A percentile compares a stretch with the other conserved stretches of the same genome.
Conservation (phyloP, 1,139 yeast genomes). For the Debaryomyces coudertii region DNA sequence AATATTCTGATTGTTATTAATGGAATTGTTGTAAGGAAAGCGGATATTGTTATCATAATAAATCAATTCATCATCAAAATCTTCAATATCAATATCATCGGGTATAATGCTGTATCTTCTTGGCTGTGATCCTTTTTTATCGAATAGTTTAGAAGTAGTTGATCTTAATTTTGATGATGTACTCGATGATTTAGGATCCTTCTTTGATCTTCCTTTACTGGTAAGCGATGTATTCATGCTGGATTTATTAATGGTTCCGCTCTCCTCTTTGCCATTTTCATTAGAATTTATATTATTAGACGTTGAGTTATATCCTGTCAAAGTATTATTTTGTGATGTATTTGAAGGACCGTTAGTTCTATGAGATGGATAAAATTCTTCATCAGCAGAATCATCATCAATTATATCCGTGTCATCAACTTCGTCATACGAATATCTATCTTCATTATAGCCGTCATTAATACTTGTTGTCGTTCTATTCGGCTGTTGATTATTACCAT, state of each 20-base stretch:
- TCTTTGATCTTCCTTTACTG: not conserved
- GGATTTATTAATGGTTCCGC: slow-evolving; percentile 9
- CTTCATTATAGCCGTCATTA: slow-evolving; percentile 19
- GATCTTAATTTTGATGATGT: slow-evolving; percentile 54
- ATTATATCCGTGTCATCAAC: slow-evolving; percentile 33
- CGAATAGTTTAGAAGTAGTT: slow-evolving; percentile 71
- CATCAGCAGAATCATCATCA: slow-evolving; percentile 41
- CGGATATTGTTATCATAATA: slow-evolving; percentile 49
- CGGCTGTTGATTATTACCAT: slow-evolving; percentile 6
- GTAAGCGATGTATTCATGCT: slow-evolving; percentile 5
- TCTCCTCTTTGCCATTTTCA: slow-evolving; percentile 1
- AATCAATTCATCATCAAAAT: slow-evolving; percentile 59
- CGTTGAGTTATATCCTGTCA: slow-evolving; percentile 8
- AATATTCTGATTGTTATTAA: not conserved
- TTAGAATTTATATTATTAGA: slow-evolving; percentile 19
- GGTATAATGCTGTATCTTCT: slow-evolving; percentile 74
- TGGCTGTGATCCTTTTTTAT: slow-evolving; percentile 70
- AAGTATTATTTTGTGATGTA: not conserved
- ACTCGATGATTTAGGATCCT: slow-evolving; percentile 16
- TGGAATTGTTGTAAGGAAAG: slow-evolving; percentile 38
- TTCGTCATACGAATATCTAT: slow-evolving; percentile 35
- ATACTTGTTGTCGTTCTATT: slow-evolving; percentile 10
- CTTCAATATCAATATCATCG: slow-evolving; percentile 68
- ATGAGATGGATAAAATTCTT: slow-evolving; percentile 21
- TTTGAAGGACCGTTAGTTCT: not conserved